These are phyloP conservation scores for Aureobasidium sp. DNA, from an alignment of 2,329 filamentous ascomycete genomes.

Conservation along the genomic window DNA sequence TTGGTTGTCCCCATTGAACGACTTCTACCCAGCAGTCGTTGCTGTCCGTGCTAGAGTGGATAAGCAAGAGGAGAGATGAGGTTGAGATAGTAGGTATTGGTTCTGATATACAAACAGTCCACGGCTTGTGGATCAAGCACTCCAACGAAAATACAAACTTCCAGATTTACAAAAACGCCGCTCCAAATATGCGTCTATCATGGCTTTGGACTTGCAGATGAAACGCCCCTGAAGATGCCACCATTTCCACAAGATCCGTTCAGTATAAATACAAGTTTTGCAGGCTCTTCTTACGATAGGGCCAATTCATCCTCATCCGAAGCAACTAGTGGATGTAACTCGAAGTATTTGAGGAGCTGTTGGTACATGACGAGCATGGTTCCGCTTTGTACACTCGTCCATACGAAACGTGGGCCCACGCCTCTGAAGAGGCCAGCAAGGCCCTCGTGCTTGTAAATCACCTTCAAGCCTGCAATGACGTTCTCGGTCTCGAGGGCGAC, in stretches of 20 bases:
- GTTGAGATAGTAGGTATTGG: background rate
- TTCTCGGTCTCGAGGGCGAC: constrained; percentile 82
- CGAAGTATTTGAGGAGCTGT: constrained; percentile 71
- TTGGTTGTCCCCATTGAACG: background rate
- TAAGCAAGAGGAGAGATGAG: background rate
- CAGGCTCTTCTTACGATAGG: constrained; percentile 17
- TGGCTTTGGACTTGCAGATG: background rate
- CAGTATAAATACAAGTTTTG: constrained; percentile 3
- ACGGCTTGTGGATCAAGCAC: background rate
- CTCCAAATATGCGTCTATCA: constrained; percentile 14
- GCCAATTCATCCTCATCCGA: constrained; percentile 17
- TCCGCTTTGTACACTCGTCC: constrained; percentile 95
- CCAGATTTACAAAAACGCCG: constrained; percentile 6
- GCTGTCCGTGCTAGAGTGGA: background rate
- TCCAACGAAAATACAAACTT: constrained; percentile 1
- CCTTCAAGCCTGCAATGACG: constrained; percentile 70
- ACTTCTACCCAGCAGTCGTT: background rate
- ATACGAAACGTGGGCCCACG: constrained; percentile 84
- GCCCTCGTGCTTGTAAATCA: constrained; percentile 89
- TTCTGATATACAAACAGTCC: constrained; percentile 12
- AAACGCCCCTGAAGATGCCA: constrained; percentile 11
- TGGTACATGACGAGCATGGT: constrained; percentile 97
- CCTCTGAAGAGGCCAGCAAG: constrained; percentile 87
- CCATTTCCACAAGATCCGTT: background rate
- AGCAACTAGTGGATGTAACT: constrained; percentile 42